Percentiles rank a stretch among this genome's conserved stretches.
phyloP scores from a whole-genome alignment of 495 filamentous ascomycete species.

The Penicillium canariense region DNA sequence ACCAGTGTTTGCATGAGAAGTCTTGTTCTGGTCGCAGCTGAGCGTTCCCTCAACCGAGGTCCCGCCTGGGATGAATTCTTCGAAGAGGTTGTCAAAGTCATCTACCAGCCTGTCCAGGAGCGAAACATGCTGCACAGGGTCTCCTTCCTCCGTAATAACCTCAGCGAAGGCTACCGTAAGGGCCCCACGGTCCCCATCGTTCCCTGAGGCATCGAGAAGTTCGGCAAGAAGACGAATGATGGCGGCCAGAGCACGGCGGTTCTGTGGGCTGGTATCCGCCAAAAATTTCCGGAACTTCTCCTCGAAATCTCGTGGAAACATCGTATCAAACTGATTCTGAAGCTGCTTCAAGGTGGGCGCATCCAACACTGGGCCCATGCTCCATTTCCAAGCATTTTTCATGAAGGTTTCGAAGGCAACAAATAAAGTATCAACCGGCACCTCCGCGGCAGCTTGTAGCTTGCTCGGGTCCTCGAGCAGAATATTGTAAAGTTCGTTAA shows the following conservation, averaged over 20 bases:
- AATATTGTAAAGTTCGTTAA: slow-evolving; percentile 90
- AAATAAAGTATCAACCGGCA: slow-evolving; percentile 85
- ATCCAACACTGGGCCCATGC: slow-evolving; percentile 80
- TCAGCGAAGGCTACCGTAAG: slow-evolving; percentile 90
- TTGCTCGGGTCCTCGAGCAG: slow-evolving; percentile 77
- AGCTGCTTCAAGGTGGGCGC: slow-evolving; percentile 61
- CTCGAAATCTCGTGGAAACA: slow-evolving; percentile 76
- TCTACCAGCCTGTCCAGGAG: slow-evolving; percentile 90
- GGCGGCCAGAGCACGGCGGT: slow-evolving; percentile 80
- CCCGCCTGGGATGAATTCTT: slow-evolving; percentile 56
- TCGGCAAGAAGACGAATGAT: slow-evolving; percentile 85
- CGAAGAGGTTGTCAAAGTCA: slow-evolving; percentile 85
- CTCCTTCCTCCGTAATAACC: slow-evolving; percentile 72
- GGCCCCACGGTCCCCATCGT: slow-evolving; percentile 88
- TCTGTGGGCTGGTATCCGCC: slow-evolving; percentile 83
- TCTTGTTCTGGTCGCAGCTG: slow-evolving; percentile 48
- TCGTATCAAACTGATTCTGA: slow-evolving; percentile 70
- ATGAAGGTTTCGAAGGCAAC: slow-evolving; percentile 94
- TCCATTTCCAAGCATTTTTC: slow-evolving; percentile 80
- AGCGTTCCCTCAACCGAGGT: slow-evolving; percentile 41
- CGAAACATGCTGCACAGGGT: slow-evolving; percentile 81
- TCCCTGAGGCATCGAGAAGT: slow-evolving; percentile 88
- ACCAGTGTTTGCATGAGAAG: slow-evolving; percentile 48
- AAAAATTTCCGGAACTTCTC: slow-evolving; percentile 77
- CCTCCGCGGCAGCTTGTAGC: slow-evolving; percentile 68